Percentiles rank a stretch among this genome's conserved stretches.
These are phyloP conservation scores for Clavispora fructus DNA, from an alignment of 805 yeast species.

Conservation along the genomic window DNA sequence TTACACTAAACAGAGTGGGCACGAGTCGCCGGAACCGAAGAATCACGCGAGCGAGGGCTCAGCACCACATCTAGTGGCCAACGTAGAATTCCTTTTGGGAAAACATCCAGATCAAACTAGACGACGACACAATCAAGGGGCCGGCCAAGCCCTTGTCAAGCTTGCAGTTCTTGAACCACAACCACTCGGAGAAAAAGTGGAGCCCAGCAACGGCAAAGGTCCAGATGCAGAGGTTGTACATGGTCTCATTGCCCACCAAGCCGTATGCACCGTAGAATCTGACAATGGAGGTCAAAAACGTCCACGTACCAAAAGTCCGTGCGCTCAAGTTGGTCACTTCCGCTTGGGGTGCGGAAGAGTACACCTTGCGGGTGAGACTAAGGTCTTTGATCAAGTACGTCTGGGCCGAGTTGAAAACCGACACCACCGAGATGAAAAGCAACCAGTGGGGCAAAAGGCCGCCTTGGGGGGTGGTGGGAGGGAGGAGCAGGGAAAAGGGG, in stretches of 20 bases:
- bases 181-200: constrained; percentile 84
- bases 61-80: constrained; percentile 3
- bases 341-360: constrained; percentile 38
- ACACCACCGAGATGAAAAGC: constrained; percentile 69
- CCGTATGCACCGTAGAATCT: constrained; percentile 85
- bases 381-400: constrained; percentile 69
- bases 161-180: constrained; percentile 70
- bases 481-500: constrained; percentile 15
- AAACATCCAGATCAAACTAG: constrained; percentile 75
- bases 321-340: constrained; percentile 61
- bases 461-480: constrained; percentile 14
- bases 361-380: constrained; percentile 72
- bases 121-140: constrained; percentile 74
- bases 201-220: constrained; percentile 77
- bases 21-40: too few relatives aligned
- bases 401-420: constrained; percentile 85
- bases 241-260: constrained; percentile 54
- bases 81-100: constrained; percentile 61
- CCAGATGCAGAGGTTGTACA: constrained; percentile 73
- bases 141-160: constrained; percentile 87
- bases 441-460: constrained; percentile 58
- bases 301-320: constrained; percentile 99
- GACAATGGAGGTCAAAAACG: constrained; percentile 76
- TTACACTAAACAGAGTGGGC: too few relatives aligned
- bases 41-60: not conserved